Base-by-base conservation (phyloP, 352 stramenopile genomes). In the Phytophthora hybrid region DNA sequence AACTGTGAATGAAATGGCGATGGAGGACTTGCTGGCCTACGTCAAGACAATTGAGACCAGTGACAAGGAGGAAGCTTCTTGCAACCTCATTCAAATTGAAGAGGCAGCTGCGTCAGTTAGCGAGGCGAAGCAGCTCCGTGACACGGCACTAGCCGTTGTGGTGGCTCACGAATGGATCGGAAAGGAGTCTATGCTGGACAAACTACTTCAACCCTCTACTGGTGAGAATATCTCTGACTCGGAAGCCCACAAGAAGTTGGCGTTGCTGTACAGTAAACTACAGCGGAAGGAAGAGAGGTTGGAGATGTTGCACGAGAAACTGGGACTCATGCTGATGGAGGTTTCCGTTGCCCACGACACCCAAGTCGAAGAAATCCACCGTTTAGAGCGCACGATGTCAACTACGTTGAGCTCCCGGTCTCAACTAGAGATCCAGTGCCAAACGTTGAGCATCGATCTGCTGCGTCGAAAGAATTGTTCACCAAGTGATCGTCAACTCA, bases 1-100 rank as follows among this genome's bases (percentile, higher is more conserved):
- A 37, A n/a, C n/a, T 13, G 19, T 63, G 18, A 63, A 63, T 47
- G 57, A 63, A 39, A 53, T 21, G 19, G 57, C 57, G 14, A 47
- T 63, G 3, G 47, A 47, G 6, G 57, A 63, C 37, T 49, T 52
- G 7, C n/a, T 63, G 11, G 39, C 16, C 14, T 34, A 60, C 55
- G 55, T 60, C 2, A 46, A 60, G 16, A 41, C n/a, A 26, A 23
- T 60, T 16, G 29, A 60, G 14, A 19, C 21, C 18, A 29, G 14
- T 46, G 55, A 60, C 31, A 18, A 37, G 21, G 39, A 52, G 13
- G 57, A 63, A 23, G 37, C 29, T 9, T 23, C 32, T 5, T 29
- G 39, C 5, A n/a, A 51, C 23, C 37, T 63, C 11, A 23, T 5
- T n/a, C 18, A 52, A 10, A 37, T 63, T 23, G 57, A 26, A 18